Evolutionary conservation across 129 eudicot species (phyloP).

Genomic region (Sambucus nigra): DNA sequence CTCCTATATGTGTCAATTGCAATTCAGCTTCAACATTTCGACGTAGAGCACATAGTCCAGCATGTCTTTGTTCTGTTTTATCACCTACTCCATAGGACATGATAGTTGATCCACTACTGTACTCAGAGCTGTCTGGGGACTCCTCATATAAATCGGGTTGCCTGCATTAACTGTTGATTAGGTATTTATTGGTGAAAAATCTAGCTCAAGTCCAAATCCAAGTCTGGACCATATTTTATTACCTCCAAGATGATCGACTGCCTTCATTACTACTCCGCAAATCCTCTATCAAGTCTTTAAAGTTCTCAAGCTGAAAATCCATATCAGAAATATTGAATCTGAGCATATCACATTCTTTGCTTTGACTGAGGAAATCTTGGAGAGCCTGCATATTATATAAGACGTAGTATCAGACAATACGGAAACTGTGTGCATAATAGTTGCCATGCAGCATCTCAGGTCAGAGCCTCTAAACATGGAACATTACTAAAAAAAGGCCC

Average conservation of each 20-base stretch:
- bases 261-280: slow-evolving; percentile 46
- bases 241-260: slow-evolving; percentile 77
- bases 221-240: slow-evolving; percentile 10
- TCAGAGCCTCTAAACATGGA: not conserved
- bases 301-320: slow-evolving; percentile 44
- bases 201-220: slow-evolving; percentile 4
- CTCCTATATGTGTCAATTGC: slow-evolving; percentile 28
- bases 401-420: slow-evolving; percentile 3
- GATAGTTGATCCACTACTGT: slow-evolving; percentile 82
- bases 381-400: slow-evolving; percentile 48
- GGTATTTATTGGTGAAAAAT: not conserved
- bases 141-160: slow-evolving; percentile 55
- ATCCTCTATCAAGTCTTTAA: slow-evolving; percentile 50
- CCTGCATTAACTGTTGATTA: slow-evolving; percentile 39
- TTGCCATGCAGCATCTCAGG: too few relatives aligned
- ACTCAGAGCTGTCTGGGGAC: slow-evolving; percentile 87
- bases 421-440: not conserved
- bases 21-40: slow-evolving; percentile 23
- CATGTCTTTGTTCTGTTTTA: slow-evolving; percentile 34
- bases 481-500: not conserved
- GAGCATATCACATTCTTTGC: slow-evolving; percentile 43
- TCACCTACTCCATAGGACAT: slow-evolving; percentile 33
- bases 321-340: slow-evolving; percentile 30
- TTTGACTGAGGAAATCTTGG: slow-evolving; percentile 59
- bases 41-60: slow-evolving; percentile 22